Evolutionary conservation across 768 basidiomycete species (phyloP), one percentile per base, ranked within the genome.

Genomic region (Infundibulicybe gibba): DNA sequence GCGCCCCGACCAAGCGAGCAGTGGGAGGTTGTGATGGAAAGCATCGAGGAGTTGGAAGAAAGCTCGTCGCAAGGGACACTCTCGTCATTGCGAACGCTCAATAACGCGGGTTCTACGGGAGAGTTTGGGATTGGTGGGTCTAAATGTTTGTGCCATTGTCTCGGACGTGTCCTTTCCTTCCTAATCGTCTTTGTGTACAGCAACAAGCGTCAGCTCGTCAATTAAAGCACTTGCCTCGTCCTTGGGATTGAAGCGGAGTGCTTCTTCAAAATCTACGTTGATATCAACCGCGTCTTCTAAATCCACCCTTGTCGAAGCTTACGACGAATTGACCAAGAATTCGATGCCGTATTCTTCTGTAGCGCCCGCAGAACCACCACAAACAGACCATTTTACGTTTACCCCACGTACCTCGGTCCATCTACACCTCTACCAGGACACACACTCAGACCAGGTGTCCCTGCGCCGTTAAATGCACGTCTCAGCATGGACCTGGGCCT

Each of bases 11-110:
- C 85, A 0, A 87, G 87, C 57, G 85, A 88, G 55, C 83, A 86
- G 55, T 91, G 90, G 88, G 87, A 89, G 58, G 68, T 91, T 49
- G 79, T 90, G n/a, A 90, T 91, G 83, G 89, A 91, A 45, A 79
- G 80, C 49, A 90, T 87, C 32, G 69, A 78, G 43, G 88, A 90
- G 48, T 63, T 71, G 14, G 83, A 86, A 32, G 85, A 87, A 51
- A 65, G 56, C 51, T 75, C 71, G 31, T 73, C 70, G 5, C 74
- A 70, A 58, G 72, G 75, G 37, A 80, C 74, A 0, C 58, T 82
- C 9, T 70, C 72, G 4, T 80, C 79, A 3, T 60, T 74, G 51
- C 64, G 68, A 25, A 76, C 73, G 6, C 37, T 66, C 15, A 50
- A 49, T 10, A 62, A 50, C 34, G 53, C 62, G 51, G 55, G 68